Base-by-base conservation (phyloP, 202 grass and related monocot genomes). In the Setaria italica region DNA sequence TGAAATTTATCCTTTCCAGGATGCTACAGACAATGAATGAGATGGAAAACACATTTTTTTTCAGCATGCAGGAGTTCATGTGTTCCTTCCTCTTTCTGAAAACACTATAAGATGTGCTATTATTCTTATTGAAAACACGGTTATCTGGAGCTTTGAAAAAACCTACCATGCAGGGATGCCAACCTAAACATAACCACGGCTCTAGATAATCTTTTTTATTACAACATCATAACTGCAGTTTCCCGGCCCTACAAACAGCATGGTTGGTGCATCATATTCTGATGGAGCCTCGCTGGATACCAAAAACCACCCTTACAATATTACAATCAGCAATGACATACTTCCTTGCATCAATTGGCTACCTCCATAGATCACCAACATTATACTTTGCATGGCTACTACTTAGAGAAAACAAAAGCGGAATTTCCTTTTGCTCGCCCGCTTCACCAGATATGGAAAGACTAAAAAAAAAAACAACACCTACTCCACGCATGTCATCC, bases 321-420 rank as follows among this genome's bases (percentile, higher is more conserved):
- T 76, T 74, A 50, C 54, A 74, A 34, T 62, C 12, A 30, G 6
- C 47, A 34, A 30, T 78, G 45, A 6, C 17, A 14, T 43, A 33
- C 14, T 69, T 45, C 33, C 29, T 79, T 32, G 51, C 78, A 76
- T 66, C 71, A 74, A 73, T 49, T 32, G 71, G 59, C 76, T 51
- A 33, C 7, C 69, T 60, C 30, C 48, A 77, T 34, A 57, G 33
- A 71, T 41, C 13, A 57, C 21, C 58, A 72, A 39, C 4, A 66
- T 67, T 79, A 2, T 33, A 66, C 54, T 6, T 60, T 0, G 1
- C 0, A 0, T 9, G 4, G 47, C 56, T 67, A 67, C 57, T 68
- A 43, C 1, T 50, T 29, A 6, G 25, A 79, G 34, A 62, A 81
- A 43, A 82, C 6, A 19, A 56, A 86, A 64, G 49, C 4, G 19